Evolutionary conservation across 23 red algal genomes (phyloP), one percentile per base, ranked within the genome.

Genomic region (Cyanidiococcus yangmingshanensis): DNA sequence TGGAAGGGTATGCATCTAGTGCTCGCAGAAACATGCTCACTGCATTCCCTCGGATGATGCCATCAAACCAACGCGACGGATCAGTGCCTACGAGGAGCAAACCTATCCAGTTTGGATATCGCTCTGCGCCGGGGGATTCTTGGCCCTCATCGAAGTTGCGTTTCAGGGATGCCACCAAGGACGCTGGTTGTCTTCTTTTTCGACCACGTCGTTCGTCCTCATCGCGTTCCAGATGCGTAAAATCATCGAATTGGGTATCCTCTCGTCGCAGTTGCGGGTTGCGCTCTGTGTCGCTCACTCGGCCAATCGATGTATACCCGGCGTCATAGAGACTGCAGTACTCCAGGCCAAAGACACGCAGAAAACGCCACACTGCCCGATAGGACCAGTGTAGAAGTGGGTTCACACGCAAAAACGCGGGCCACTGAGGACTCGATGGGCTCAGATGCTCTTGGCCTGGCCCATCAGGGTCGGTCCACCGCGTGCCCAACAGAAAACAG

Each of bases 391-490:
- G 80, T 45, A 98, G 81, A 30, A 98, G 89, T 24, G 94, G 88
- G 50, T 98, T 98, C 29, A 98, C 82, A 33, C 94, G 81, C 94
- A 98, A 87, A 76, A 98, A 98, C 39, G 76, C 40, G 39, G 88
- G 88, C 88, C 88, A 98, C 21, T 78, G 85, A 37, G 50, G 39
- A 39, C 76, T 80, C 33, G 88, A 91, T 3, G 87, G 88, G 36
- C 84, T 76, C 59, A 98, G 87, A 59, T 86, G 85, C 77, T 91
- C 79, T 88, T 90, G 80, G 34, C 76, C 59, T 0, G 45, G 59
- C 29, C 88, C 94, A 76, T 91, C 82, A 0, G 94, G 94, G 76
- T 98, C 94, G 35, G 54, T 75, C 54, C 88, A 45, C 15, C 94
- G 76, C 15, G 94, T 98, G 26, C 94, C 94, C 32, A 98, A 68